Evolutionary conservation across 1,139 yeast genomes (phyloP), one percentile per base, ranked within the genome.

Genomic region (Debaryomycetaceae sp.): DNA sequence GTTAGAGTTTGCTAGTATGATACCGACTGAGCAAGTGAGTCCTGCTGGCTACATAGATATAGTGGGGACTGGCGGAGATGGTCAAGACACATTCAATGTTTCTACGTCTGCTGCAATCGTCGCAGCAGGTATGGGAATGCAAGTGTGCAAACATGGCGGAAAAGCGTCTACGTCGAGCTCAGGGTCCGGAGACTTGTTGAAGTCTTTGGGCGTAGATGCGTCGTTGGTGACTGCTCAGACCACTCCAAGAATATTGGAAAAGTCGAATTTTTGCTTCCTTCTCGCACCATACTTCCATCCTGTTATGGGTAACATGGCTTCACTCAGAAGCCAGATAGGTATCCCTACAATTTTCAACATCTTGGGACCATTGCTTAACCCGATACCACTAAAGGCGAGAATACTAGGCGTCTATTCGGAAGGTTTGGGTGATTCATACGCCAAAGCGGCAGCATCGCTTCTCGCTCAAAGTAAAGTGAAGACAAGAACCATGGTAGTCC

Each of bases 1-100:
- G 14, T 67, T 77, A 49, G 83, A 75, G 56, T 87, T 71, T 57
- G 82, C 88, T 19, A 75, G 70, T 52, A 59, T 70, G 7, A 77
- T 87, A 17, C 60, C 61, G 13, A 58, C 63, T 1, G 56, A 63
- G 2, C 53, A 55, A 7, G 75, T 81, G 4, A 75, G 74, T 36
- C 52, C 65, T 1, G 63, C 58, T 2, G 87, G 87, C 0, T 85
- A 79, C 50, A 75, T 87, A 14, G 98, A 92, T 61, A 87, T 92
- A 31, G 98, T 92, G 6, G 98, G 98, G 1, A 92, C 98, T 0
- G 98, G 98, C 22, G 98, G 98, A 5, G 98, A 92, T 57, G 96
- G 97, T 3, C 96, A 92, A 58, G 84, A 92, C 58, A 92, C 98
- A 0, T 92, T 92, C 65, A 92, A 92, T 56, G 98, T 92, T 1